Evolutionary conservation across 2,329 filamentous ascomycete species (phyloP), one percentile per base, ranked within the genome.

Genomic region (Xylariaceae sp.): DNA sequence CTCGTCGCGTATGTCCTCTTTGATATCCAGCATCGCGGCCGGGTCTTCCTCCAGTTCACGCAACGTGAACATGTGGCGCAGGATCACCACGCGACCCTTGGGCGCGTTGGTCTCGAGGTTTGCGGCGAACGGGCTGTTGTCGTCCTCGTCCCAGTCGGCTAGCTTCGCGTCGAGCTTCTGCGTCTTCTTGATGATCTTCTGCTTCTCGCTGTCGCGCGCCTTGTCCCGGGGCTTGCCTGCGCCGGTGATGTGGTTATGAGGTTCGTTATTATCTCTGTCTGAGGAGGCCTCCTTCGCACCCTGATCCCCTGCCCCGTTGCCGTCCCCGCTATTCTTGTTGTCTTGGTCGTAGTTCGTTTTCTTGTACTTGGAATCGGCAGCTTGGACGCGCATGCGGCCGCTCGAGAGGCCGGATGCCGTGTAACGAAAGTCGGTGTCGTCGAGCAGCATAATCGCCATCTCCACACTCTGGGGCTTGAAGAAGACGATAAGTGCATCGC

Each of bases 61-160:
- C 29, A 90, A 71, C 1, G 88, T 94, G 64, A 98, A 98, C 83
- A 95, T 94, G 65, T 94, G 81, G 58, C 87, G 87, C 48, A 98
- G 67, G 41, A 97, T 81, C 18, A 95, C 89, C 12, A 86, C 71
- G 60, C 89, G 94, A 54, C 89, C 85, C 65, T 77, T 84, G 54
- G 70, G 73, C 38, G 65, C 61, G 29, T 56, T 59, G 8, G 62
- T 71, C n/a, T 73, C 71, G 16, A 78, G 55, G 16, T 69, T 63
- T 1, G 51, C 56, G 3, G 59, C 70, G 46, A 66, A 75, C 17
- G 83, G 76, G 12, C 37, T 33, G 31, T 48, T 40, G 38, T 90
- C 83, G 59, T 97, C 89, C 56, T 96, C 90, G 56, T 88, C 85
- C 92, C 92, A 98, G 62, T 97, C 89, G 3, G 88, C 85, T 23